Evolutionary conservation across 1,284 basidiomycete genomes (phyloP), one percentile per base, ranked within the genome.

Genomic region (Ustilago curta): DNA sequence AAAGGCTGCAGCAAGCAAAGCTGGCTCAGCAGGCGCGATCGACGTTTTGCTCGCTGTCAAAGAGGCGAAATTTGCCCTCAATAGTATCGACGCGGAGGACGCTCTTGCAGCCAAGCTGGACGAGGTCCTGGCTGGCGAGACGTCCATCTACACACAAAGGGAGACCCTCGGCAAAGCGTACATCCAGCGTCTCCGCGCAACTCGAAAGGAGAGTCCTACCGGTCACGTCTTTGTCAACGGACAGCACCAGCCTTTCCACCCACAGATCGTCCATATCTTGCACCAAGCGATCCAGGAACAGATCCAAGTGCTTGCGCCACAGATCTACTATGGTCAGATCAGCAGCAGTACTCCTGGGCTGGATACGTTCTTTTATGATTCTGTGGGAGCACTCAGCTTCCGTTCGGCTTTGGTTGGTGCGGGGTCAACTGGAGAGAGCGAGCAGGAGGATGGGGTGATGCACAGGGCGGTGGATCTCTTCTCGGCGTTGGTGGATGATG

Each of bases 291-390:
- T 80, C 11, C 62, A 71, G 45, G 73, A 72, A 49, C 71, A 78
- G 58, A 55, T 72, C 16, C 72, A 79, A 45, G 49, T 55, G 21
- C 59, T 83, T 6, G 78, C 74, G 2, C 70, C 68, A 27, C 62
- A 93, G 90, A 86, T 94, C 16, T 92, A 92, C 82, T 84, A 86
- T 49, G 89, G 90, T 3, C 85, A 87, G 35, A 82, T 95, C 18
- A 88, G 87, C 3, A 91, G 93, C 47, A 87, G 87, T 1, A 63
- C 59, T 9, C 87, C 89, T 59, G 88, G 55, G 1, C 54, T 94
- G 51, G 86, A 90, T 12, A 91, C 88, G 6, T 93, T 91, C 85
- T 97, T 97, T 86, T 98, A 97, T 83, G 93, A 97, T 81, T 88
- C 94, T 3, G 92, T 94, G 0, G 89, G 88, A 0, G 90, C 93